These are phyloP conservation scores for Pseudogymnoascus sp. DNA, from an alignment of 2,329 filamentous ascomycete species.

Conservation along the genomic window DNA sequence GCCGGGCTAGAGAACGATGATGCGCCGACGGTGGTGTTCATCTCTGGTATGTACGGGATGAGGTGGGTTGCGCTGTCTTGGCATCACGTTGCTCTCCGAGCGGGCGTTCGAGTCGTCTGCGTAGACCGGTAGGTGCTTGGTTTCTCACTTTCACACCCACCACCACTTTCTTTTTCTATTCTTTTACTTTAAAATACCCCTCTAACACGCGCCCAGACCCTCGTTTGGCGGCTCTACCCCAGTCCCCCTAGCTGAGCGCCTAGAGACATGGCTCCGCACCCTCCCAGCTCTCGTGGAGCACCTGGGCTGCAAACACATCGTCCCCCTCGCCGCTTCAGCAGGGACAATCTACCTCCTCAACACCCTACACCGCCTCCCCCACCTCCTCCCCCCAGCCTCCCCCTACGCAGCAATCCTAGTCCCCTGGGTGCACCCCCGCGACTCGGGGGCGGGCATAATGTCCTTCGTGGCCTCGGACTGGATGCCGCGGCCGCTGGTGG, in stretches of 20 bases:
- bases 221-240: conserved; percentile 36
- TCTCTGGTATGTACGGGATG: conserved; percentile 32
- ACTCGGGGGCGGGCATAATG: neutral
- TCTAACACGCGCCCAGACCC: conserved; percentile 25
- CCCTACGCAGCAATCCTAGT: conserved; percentile 24
- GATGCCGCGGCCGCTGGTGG: neutral
- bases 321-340: conserved; percentile 32
- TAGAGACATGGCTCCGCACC: conserved; percentile 34
- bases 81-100: conserved; percentile 25
- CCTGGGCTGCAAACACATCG: conserved; percentile 32
- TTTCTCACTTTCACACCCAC: neutral
- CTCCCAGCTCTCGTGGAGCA: conserved; percentile 32
- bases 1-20: conserved; percentile 20
- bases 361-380: conserved; percentile 28
- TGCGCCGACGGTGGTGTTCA: conserved; percentile 29
- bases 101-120: conserved; percentile 30
- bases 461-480: neutral
- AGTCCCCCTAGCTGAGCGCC: conserved; percentile 29
- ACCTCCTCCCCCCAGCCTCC: conserved; percentile 26
- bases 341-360: conserved; percentile 38
- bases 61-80: conserved; percentile 25
- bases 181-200: too few relatives aligned
- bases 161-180: too few relatives aligned
- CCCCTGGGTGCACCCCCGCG: neutral
- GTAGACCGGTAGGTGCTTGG: conserved; percentile 30